A percentile compares a stretch with the other conserved stretches of the same genome.
Conservation (phyloP, 1,284 basidiomycete species). For the Athelia sp. region DNA sequence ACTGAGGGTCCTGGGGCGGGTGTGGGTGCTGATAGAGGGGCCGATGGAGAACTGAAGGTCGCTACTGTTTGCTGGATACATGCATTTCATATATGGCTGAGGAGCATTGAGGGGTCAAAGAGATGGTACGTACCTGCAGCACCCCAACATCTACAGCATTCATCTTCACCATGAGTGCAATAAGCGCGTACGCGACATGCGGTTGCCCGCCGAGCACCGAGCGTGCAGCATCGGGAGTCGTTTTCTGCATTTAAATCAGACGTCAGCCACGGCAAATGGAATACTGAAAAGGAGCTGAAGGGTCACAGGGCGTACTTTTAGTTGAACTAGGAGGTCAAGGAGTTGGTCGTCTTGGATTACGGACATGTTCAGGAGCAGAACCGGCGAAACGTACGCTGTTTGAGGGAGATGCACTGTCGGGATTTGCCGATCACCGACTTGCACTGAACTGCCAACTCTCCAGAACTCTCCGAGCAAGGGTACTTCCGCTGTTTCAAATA, state of each 20-base stretch:
- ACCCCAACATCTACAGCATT: conserved; percentile 69
- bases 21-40: conserved; percentile 18
- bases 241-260: conserved; percentile 48
- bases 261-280: too few relatives aligned
- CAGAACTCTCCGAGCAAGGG: not conserved
- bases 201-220: conserved; percentile 67
- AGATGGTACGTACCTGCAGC: conserved; percentile 46
- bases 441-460: not conserved
- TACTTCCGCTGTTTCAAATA: not conserved
- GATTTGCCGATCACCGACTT: not conserved
- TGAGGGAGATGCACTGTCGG: not conserved
- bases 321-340: conserved; percentile 59
- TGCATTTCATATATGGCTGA: not conserved
- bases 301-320: conserved; percentile 42
- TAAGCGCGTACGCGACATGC: conserved; percentile 69
- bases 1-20: conserved; percentile 20
- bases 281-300: not conserved
- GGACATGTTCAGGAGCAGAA: conserved; percentile 16
- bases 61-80: conserved; percentile 28
- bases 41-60: conserved; percentile 23
- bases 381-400: not conserved
- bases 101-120: not conserved
- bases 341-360: conserved; percentile 52
- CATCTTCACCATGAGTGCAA: conserved; percentile 70
- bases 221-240: conserved; percentile 62